These are phyloP conservation scores for Penicillium atrosanguineum DNA, from an alignment of 495 filamentous ascomycete genomes.

Conservation along the genomic window DNA sequence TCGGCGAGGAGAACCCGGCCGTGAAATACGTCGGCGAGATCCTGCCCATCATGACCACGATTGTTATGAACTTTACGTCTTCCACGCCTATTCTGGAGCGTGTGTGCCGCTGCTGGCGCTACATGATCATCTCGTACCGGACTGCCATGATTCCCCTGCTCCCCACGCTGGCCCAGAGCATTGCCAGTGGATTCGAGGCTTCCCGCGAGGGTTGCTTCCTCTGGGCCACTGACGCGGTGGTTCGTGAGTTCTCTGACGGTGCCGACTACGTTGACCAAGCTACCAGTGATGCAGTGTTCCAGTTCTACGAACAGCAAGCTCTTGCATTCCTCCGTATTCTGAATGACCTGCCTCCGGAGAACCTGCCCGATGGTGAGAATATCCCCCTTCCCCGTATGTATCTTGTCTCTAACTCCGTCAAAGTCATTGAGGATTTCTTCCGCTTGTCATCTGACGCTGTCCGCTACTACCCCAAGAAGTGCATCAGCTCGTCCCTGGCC, in stretches of 20 bases:
- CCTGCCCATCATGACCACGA: slow-evolving; percentile 77
- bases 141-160: slow-evolving; percentile 84
- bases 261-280: slow-evolving; percentile 74
- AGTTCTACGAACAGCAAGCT: slow-evolving; percentile 91
- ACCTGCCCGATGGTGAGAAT: slow-evolving; percentile 75
- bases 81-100: slow-evolving; percentile 89
- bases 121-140: slow-evolving; percentile 93
- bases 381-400: background rate
- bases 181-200: slow-evolving; percentile 76
- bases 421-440: slow-evolving; percentile 99
- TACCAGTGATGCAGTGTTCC: slow-evolving; percentile 88
- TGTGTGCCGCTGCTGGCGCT: slow-evolving; percentile 90
- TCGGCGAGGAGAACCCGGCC: slow-evolving; percentile 76
- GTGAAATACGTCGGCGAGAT: slow-evolving; percentile 96
- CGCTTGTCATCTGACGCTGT: slow-evolving; percentile 85
- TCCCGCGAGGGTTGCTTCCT: slow-evolving; percentile 95
- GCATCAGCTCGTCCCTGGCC: slow-evolving; percentile 74
- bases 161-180: slow-evolving; percentile 78
- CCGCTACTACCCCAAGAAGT: slow-evolving; percentile 82
- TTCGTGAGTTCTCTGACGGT: slow-evolving; percentile 91
- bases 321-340: slow-evolving; percentile 82
- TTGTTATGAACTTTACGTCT: slow-evolving; percentile 79
- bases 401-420: background rate
- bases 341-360: slow-evolving; percentile 80
- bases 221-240: slow-evolving; percentile 92